phyloP scores from a whole-genome alignment of 371 early-diverging fungal species.

The Coemansia sp. region DNA sequence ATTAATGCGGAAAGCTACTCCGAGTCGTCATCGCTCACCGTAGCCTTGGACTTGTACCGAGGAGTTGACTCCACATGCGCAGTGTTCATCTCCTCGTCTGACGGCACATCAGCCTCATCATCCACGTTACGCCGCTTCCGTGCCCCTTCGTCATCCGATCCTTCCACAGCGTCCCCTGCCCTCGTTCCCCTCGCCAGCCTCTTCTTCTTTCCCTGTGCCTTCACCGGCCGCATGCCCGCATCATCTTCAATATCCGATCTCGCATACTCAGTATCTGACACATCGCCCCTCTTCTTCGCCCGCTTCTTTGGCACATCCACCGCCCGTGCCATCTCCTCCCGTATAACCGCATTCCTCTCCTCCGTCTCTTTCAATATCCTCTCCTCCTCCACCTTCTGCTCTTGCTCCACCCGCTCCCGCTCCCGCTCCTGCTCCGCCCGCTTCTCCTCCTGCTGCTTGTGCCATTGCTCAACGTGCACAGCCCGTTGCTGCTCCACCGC shows the following conservation, averaged over 20 bases:
- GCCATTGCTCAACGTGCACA: constrained; percentile 53
- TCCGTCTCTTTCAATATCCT: constrained; percentile 53
- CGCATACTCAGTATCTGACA: no score
- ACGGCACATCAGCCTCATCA: neutral
- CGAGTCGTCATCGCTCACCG: neutral
- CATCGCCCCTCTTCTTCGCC: neutral
- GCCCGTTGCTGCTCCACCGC: constrained; percentile 53
- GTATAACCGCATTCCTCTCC: constrained; percentile 39
- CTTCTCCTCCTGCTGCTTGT: constrained; percentile 57
- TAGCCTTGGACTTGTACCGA: neutral
- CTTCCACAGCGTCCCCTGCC: neutral
- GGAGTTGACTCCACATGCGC: neutral
- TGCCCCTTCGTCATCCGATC: neutral
- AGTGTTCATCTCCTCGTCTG: neutral
- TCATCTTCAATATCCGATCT: no score
- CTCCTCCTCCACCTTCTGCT: constrained; percentile 50
- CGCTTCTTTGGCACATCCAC: neutral
- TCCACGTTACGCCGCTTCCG: neutral
- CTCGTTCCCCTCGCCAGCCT: neutral
- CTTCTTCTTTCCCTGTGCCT: neutral
- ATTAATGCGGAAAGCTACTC: neutral
- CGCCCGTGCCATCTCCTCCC: constrained; percentile 37
- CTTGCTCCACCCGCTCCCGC: constrained; percentile 9
- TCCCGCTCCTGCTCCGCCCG: constrained; percentile 41
- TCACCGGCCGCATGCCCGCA: no score